These are phyloP conservation scores for Scutellaria galericulata DNA, from an alignment of 257 asterid genomes.

Conservation along the genomic window DNA sequence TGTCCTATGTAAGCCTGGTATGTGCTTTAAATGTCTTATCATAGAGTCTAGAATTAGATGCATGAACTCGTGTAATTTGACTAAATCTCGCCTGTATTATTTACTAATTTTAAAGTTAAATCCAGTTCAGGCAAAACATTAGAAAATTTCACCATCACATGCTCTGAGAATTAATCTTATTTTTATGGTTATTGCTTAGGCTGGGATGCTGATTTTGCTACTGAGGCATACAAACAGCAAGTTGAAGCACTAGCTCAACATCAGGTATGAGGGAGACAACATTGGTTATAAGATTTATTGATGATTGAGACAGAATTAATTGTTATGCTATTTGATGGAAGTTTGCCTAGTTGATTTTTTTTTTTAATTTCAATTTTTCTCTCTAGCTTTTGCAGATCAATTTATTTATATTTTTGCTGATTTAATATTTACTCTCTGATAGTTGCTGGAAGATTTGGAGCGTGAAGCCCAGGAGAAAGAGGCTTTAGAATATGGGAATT, in stretches of 20 bases:
- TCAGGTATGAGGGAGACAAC: conserved; percentile 58
- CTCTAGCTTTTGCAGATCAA: neutral
- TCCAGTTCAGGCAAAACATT: conserved; percentile 14
- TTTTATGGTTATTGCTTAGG: conserved; percentile 53
- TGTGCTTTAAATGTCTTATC: conserved; percentile 7
- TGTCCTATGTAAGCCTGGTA: conserved; percentile 20
- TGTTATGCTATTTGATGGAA: conserved; percentile 22
- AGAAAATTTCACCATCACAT: conserved; percentile 15
- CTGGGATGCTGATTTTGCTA: conserved; percentile 98
- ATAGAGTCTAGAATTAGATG: neutral
- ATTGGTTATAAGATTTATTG: conserved; percentile 15
- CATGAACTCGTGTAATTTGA: conserved; percentile 18
- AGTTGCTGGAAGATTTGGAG: conserved; percentile 88
- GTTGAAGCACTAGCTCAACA: conserved; percentile 90
- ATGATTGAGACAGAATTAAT: conserved; percentile 14
- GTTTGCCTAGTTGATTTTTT: conserved; percentile 13
- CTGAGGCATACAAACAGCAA: conserved; percentile 91
- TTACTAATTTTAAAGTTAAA: neutral
- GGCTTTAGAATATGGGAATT: conserved; percentile 69
- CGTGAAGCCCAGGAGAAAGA: conserved; percentile 91
- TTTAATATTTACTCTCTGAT: conserved; percentile 34
- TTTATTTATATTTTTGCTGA: conserved; percentile 23
- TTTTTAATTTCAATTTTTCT: conserved; percentile 12
- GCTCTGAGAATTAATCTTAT: conserved; percentile 28
- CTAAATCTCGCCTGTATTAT: neutral